Percentiles rank a stretch among this genome's conserved stretches.
Evolutionary conservation across 345 rosid genomes (phyloP).

Genomic region (Gossypium ekmanianum): DNA sequence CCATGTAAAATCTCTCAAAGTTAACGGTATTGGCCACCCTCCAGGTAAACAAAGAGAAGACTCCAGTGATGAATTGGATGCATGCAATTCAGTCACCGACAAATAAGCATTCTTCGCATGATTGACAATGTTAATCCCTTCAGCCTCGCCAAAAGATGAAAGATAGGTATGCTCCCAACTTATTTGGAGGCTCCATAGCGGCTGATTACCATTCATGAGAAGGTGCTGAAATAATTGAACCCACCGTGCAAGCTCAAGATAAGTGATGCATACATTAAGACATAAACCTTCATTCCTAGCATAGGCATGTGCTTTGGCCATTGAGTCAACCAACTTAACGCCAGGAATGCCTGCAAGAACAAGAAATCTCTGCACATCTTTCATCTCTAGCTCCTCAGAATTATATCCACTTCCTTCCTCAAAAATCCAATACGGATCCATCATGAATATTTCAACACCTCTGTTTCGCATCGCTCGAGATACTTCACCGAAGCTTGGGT

Average conservation of each 20-base stretch:
- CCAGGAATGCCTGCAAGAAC: slow-evolving; percentile 71
- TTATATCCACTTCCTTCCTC: slow-evolving; percentile 36
- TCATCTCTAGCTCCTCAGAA: slow-evolving; percentile 46
- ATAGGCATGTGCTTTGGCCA: slow-evolving; percentile 83
- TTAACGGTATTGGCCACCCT: slow-evolving; percentile 83
- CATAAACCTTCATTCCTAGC: slow-evolving; percentile 54
- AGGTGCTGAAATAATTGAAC: slow-evolving; percentile 76
- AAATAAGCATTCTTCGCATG: slow-evolving; percentile 50
- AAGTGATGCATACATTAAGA: slow-evolving; percentile 48
- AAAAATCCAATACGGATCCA: slow-evolving; percentile 84
- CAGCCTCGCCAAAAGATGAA: slow-evolving; percentile 70
- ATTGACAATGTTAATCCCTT: slow-evolving; percentile 51
- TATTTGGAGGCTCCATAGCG: slow-evolving; percentile 73
- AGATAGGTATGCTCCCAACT: slow-evolving; percentile 94
- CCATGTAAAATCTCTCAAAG: slow-evolving; percentile 49
- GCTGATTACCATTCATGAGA: slow-evolving; percentile 61
- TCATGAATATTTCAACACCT: slow-evolving; percentile 90
- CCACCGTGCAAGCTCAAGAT: slow-evolving; percentile 92
- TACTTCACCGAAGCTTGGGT: slow-evolving; percentile 86
- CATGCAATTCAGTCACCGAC: slow-evolving; percentile 31
- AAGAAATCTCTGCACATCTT: slow-evolving; percentile 68
- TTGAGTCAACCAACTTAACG: slow-evolving; percentile 53
- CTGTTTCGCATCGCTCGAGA: slow-evolving; percentile 98
- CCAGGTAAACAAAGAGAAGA: slow-evolving; percentile 57
- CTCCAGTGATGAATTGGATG: slow-evolving; percentile 28